Base-by-base conservation (phyloP, 108 stramenopile species). In the Nitzschia palea region DNA sequence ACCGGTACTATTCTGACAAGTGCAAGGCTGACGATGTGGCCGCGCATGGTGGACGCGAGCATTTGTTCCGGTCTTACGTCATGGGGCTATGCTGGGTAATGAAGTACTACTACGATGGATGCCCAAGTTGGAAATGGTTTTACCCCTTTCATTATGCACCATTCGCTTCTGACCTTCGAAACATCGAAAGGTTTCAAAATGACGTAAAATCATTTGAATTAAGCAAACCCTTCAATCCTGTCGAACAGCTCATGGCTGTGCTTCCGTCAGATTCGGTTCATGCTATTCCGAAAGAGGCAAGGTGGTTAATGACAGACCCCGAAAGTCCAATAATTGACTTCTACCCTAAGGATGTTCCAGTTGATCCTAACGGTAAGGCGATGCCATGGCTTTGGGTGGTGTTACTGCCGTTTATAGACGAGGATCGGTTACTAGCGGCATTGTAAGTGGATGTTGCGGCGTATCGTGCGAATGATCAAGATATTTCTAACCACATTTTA, bases 331-430 rank as follows among this genome's bases (percentile, higher is more conserved):
- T 99, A 63, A 86, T 95, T 59, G 98, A 99, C 70, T 97, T 97
- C 68, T 98, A 98, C 61, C 96, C 97, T 1, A 78, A 78, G 31
- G 92, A 96, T 40, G 94, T 99, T 15, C 91, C 91, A 12, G 87
- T 93, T 58, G 99, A 99, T 79, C 97, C 97, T 4, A 98, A 99
- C 71, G 99, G 99, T 12, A 98, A 98, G 72, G 91, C 92, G 5
- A 97, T 97, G 96, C 97, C 97, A 22, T 99, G 99, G 99, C 81
- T 97, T 32, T 97, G 96, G 93, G 98, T 99, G 53, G 97, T 97
- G 29, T 75, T 98, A 47, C 83, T 99, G 22, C 99, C 99, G 31
- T 99, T 99, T 75, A 97, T 99, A 54, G 96, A 98, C 64, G 97
- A 98, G 83, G 86, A 93, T 44, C 80, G 95, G 43, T 70, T 99